These are phyloP conservation scores for Przewalskia tangutica DNA, from an alignment of 257 asterid genomes.

Conservation along the genomic window DNA sequence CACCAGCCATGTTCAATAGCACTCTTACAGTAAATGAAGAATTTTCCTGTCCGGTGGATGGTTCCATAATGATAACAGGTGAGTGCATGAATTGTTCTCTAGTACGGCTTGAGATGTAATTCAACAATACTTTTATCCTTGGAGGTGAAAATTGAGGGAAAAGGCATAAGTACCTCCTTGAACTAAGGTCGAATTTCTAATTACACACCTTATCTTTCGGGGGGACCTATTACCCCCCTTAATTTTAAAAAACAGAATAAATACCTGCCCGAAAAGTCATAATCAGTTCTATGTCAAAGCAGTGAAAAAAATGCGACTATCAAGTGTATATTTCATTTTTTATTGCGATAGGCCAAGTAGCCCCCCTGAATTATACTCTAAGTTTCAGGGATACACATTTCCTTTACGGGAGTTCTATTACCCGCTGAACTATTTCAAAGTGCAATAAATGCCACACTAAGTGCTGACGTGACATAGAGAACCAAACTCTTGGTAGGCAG, in stretches of 20 bases:
- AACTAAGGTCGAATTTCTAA: not conserved
- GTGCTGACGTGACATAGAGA: too few species aligned
- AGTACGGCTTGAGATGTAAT: not conserved
- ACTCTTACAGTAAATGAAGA: constrained; percentile 68
- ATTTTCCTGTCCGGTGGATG: constrained; percentile 78
- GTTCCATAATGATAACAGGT: constrained; percentile 97
- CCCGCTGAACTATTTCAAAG: too few species aligned
- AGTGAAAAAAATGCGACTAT: not conserved
- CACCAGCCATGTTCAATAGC: constrained; percentile 98
- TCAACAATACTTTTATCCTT: not conserved
- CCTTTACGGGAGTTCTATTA: too few species aligned
- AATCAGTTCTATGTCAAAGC: not conserved
- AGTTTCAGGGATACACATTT: too few species aligned
- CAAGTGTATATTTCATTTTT: not conserved
- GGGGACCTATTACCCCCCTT: not conserved
- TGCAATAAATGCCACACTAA: too few species aligned
- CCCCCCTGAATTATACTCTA: too few species aligned
- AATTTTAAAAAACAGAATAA: not conserved
- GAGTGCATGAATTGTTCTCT: not conserved
- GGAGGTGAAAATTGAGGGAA: not conserved
- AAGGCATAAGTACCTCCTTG: not conserved
- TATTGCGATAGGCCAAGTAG: too few species aligned
- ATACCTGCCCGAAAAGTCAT: not conserved
- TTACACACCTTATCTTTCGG: not conserved
- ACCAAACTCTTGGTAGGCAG: too few species aligned